These are phyloP conservation scores for Phylloporus arenicola DNA, from an alignment of 768 basidiomycete genomes.

Conservation along the genomic window DNA sequence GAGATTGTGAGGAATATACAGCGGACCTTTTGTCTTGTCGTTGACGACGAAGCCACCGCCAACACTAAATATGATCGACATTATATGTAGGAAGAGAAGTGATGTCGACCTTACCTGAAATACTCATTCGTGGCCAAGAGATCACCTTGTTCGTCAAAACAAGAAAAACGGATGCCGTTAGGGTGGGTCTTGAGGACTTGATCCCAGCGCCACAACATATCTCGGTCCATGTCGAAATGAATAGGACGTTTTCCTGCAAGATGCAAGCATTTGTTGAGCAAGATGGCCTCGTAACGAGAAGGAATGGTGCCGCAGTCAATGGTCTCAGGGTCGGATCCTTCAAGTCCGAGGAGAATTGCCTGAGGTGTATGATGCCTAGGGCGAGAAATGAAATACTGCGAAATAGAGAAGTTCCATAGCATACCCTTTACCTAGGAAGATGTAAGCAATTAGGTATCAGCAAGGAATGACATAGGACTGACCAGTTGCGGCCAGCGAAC, in stretches of 20 bases:
- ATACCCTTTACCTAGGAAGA: constrained; percentile 66
- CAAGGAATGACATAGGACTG: constrained; percentile 8
- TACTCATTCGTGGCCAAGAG: constrained; percentile 93
- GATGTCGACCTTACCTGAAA: constrained; percentile 48
- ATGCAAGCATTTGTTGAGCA: constrained; percentile 57
- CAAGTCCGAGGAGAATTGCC: constrained; percentile 76
- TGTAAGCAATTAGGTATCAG: neutral
- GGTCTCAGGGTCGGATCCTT: constrained; percentile 90
- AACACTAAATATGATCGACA: constrained; percentile 42
- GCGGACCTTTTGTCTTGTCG: constrained; percentile 79
- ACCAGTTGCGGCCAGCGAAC: constrained; percentile 91
- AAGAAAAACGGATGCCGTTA: constrained; percentile 91
- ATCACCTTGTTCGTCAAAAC: constrained; percentile 75
- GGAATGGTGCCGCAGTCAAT: constrained; percentile 84
- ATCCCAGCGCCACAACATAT: constrained; percentile 92
- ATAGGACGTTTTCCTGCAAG: constrained; percentile 75
- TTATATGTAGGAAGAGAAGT: neutral
- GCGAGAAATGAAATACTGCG: constrained; percentile 1
- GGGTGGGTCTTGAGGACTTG: constrained; percentile 85
- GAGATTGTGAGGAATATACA: neutral
- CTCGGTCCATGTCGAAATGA: constrained; percentile 78
- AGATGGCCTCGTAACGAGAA: constrained; percentile 65
- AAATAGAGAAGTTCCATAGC: constrained; percentile 12
- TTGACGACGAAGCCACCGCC: constrained; percentile 96
- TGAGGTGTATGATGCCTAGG: constrained; percentile 81